phyloP scores from a whole-genome alignment of 129 eudicot genomes.

The Rutidosis leptorrhynchoides region DNA sequence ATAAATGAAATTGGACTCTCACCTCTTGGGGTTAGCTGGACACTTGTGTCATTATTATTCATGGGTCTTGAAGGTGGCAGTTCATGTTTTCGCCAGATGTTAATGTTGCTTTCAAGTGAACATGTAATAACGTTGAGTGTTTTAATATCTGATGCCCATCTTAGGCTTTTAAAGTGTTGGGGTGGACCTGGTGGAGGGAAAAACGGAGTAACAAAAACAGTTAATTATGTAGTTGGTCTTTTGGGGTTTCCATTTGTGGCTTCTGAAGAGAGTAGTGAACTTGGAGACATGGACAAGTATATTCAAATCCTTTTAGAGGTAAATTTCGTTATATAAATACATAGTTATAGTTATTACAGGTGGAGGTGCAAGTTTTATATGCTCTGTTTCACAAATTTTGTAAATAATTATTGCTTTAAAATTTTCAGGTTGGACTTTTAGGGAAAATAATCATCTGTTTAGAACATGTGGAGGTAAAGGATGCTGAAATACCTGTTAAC shows the following conservation, averaged over 20 bases:
- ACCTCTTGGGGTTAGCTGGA: conserved; percentile 67
- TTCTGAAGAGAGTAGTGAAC: conserved; percentile 71
- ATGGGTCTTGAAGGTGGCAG: conserved; percentile 87
- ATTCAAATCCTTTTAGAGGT: conserved; percentile 81
- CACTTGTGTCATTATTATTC: conserved; percentile 61
- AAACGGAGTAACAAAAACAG: conserved; percentile 60
- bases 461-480: conserved; percentile 72
- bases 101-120: conserved; percentile 68
- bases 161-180: conserved; percentile 66
- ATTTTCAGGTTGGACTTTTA: conserved; percentile 63
- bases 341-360: too few relatives aligned
- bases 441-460: conserved; percentile 52
- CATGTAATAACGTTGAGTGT: conserved; percentile 55
- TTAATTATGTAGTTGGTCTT: conserved; percentile 73
- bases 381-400: not conserved
- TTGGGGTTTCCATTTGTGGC: conserved; percentile 96
- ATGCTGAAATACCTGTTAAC: conserved; percentile 73
- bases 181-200: conserved; percentile 91
- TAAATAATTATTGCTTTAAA: conserved; percentile 4
- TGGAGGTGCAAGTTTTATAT: not conserved
- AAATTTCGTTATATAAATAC: not conserved
- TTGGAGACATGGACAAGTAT: conserved; percentile 69
- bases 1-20: too few relatives aligned
- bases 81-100: conserved; percentile 65
- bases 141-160: conserved; percentile 63